A percentile compares a stretch with the other conserved stretches of the same genome.
These are phyloP conservation scores for Ophioceras dolichostomum DNA, from an alignment of 2,329 filamentous ascomycete species.

Conservation along the genomic window DNA sequence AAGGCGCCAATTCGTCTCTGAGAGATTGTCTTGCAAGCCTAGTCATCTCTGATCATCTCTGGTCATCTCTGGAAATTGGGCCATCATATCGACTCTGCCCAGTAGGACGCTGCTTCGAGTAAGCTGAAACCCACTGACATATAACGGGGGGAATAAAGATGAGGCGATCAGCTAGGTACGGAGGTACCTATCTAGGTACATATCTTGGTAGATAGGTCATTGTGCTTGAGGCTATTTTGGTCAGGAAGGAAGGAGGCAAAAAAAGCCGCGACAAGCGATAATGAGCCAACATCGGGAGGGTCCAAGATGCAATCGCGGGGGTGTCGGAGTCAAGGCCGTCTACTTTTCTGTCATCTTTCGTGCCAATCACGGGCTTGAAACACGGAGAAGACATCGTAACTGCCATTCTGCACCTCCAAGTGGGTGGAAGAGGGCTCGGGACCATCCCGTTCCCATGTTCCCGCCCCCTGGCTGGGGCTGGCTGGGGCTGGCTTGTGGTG, in stretches of 20 bases:
- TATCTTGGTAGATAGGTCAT: no score
- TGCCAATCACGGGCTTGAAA: background rate
- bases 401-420: background rate
- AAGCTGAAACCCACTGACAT: slow-evolving; percentile 4
- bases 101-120: slow-evolving; percentile 2
- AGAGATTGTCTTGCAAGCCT: slow-evolving; percentile 8
- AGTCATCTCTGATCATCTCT: no score
- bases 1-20: slow-evolving; percentile 5
- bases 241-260: background rate
- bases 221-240: background rate
- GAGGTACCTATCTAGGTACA: no score
- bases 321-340: no score
- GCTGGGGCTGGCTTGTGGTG: no score
- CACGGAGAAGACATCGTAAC: background rate
- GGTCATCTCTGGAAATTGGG: slow-evolving; percentile 8
- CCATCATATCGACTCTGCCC: slow-evolving; percentile 4
- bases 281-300: no score
- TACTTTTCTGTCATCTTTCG: no score
- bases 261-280: background rate
- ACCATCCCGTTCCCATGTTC: background rate
- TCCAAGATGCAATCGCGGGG: no score
- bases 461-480: no score
- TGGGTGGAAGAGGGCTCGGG: background rate
- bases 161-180: no score
- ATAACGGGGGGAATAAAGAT: slow-evolving; percentile 2